Base-by-base conservation (phyloP, 225 moss, liverwort and hornwort species). In the Physcomitrellopsis africana region DNA sequence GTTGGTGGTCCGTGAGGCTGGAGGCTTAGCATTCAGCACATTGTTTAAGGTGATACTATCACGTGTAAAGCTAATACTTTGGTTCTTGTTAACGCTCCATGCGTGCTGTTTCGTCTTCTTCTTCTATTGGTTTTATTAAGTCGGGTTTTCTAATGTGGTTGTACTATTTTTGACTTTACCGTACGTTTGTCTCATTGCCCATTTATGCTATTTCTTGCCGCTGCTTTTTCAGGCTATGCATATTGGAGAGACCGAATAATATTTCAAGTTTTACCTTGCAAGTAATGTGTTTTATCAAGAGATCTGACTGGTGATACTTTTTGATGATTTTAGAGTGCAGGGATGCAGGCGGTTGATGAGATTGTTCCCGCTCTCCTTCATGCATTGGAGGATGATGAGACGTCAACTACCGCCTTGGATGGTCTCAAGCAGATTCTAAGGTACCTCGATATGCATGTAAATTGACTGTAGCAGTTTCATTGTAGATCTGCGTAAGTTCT, bases 271-370 rank as follows among this genome's bases (percentile, higher is more conserved):
- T 41, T 16, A 24, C 26, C 26, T 63, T 52, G 5, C 20, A 64
- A 58, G 24, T 58, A 9, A 10, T 72, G 5, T 59, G 14, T 49
- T 11, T 9, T 55, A 49, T 3, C 13, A 20, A 66, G 44, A 51
- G 27, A 55, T 67, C 52, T 51, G 59, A 81, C 23, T 67, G 15
- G 27, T 70, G 64, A 61, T 71, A 14, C 41, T 43, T 70, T 67
- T 74, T 53, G 58, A 65, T 78, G 78, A 76, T 78, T 65, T 19
- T 32, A 96, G 92, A 99, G 99, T 83, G 95, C 95, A 72, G 99
- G 99, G 18, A 85, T 99, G 81, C 95, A 93, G 88, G 99, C 99
- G 64, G 93, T 99, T 73, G 99, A 99, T 86, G 99, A 99, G 80
- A 99, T 99, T 79, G 95, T 99, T 54, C 95, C 95, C 67, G 89